phyloP scores from a whole-genome alignment of 306 rosid genomes.

The Carpinus viminea region DNA sequence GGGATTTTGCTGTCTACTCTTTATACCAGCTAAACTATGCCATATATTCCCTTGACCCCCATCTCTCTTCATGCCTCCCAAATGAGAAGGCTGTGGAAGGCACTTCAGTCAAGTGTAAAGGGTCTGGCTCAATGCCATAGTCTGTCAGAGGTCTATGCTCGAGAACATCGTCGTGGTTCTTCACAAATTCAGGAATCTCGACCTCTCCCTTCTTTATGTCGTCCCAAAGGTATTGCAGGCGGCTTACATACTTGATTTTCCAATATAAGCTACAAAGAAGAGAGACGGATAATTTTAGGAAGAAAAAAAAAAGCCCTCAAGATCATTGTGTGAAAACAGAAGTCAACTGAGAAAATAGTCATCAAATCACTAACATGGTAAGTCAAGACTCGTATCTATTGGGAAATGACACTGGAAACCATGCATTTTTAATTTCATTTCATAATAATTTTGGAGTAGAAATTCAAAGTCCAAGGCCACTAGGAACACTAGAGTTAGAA shows the following conservation, averaged over 20 bases:
- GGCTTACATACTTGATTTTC: constrained; percentile 87
- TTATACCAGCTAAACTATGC: constrained; percentile 36
- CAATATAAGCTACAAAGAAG: constrained; percentile 67
- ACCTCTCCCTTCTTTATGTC: constrained; percentile 75
- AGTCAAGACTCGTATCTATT: neutral
- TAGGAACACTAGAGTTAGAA: neutral
- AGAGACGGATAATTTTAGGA: neutral
- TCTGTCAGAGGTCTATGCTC: constrained; percentile 93
- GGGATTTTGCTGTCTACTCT: neutral
- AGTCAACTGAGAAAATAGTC: neutral
- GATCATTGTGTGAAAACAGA: neutral
- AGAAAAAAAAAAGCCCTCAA: neutral
- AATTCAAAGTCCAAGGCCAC: neutral
- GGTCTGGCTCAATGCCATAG: constrained; percentile 91
- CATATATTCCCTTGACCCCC: constrained; percentile 57
- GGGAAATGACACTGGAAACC: neutral
- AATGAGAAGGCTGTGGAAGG: constrained; percentile 62
- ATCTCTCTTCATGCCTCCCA: constrained; percentile 72
- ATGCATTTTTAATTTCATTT: neutral
- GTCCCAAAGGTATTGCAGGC: constrained; percentile 96
- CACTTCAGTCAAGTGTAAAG: constrained; percentile 58
- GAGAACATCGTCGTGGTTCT: constrained; percentile 70
- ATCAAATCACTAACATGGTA: neutral
- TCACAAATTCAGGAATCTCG: constrained; percentile 85
- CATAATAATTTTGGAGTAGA: neutral